Base-by-base conservation (phyloP, 352 stramenopile species). In the Globisporangium paroecandrum region DNA sequence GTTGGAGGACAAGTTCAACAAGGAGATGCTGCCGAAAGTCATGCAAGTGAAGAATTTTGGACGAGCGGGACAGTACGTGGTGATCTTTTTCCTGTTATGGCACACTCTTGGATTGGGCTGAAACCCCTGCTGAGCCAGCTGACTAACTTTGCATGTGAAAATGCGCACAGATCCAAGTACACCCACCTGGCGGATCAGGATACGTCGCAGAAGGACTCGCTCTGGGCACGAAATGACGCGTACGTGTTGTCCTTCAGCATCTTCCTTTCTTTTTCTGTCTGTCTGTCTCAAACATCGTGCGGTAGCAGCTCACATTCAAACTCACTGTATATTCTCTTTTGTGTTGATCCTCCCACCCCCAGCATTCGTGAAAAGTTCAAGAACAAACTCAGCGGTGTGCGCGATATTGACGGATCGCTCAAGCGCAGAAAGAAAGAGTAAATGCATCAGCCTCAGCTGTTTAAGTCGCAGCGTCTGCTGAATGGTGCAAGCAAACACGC, bases 1-100 rank as follows among this genome's bases (percentile, higher is more conserved):
- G 13, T 78, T 97, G 12, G 90, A 97, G 59, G 94, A 98, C 76
- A 98, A 96, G 29, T 92, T 98, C 74, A 94, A 98, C 81, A 97
- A 94, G 69, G 87, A 95, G 69, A 81, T 94, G 69, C 82, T 99
- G 67, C 97, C 97, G 0, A 79, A 94, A 41, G 90, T 99, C 62
- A 98, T 99, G 93, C 95, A 99, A 69, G 96, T 99, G 54, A 98
- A 98, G 73, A 99, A 99, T 66, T 99, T 99, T 82, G 98, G 98
- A 20, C 93, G 95, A 61, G 84, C 91, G 49, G 94, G 97, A 71
- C 92, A 98, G 87, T 94, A 87, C 59, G 75, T 71, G 29, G 1
- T 8, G 8, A 58, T 10, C 22, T 49, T 18, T 57, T 43, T 43
- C 36, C 68, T 47, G 12, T 47, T 20, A 20, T 47, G 12, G 6